Conservation (phyloP, 768 basidiomycete genomes). For the Naganishia friedmannii region DNA sequence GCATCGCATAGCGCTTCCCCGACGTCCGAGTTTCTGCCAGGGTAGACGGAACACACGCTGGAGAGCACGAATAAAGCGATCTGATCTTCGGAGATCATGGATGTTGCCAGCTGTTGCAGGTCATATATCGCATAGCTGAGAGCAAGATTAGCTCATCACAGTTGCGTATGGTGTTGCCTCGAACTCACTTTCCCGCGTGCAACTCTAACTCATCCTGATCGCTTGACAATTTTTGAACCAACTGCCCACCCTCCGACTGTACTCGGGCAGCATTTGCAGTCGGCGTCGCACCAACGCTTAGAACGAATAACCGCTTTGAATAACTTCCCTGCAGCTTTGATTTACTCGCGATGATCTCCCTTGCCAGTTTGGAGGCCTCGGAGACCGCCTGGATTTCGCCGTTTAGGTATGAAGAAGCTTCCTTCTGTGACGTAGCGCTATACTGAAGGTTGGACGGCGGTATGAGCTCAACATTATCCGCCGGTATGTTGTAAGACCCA, state of each 20-base stretch:
- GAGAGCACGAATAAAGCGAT: constrained; percentile 69
- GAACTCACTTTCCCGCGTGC: constrained; percentile 57
- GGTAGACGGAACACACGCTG: constrained; percentile 76
- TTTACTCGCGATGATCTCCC: constrained; percentile 45
- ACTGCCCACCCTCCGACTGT: neutral
- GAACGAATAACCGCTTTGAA: constrained; percentile 55
- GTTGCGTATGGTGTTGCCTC: neutral
- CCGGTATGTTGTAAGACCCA: constrained; percentile 7
- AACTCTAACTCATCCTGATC: constrained; percentile 59
- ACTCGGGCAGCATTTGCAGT: constrained; percentile 69
- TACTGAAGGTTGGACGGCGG: constrained; percentile 52
- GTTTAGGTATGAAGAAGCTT: constrained; percentile 67
- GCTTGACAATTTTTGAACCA: neutral
- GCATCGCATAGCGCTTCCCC: constrained; percentile 65
- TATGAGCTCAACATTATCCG: neutral
- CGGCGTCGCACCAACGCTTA: constrained; percentile 83
- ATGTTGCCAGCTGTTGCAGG: constrained; percentile 76
- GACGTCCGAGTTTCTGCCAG: constrained; percentile 58
- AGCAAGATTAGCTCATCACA: no score
- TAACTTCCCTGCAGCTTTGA: constrained; percentile 51
- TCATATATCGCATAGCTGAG: constrained; percentile 59
- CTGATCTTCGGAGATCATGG: constrained; percentile 59
- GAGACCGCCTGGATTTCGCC: constrained; percentile 71
- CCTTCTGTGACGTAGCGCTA: constrained; percentile 65
- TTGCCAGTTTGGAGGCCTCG: constrained; percentile 60